phyloP scores from a whole-genome alignment of 2,329 filamentous ascomycete genomes.

The Saccharata proteae region DNA sequence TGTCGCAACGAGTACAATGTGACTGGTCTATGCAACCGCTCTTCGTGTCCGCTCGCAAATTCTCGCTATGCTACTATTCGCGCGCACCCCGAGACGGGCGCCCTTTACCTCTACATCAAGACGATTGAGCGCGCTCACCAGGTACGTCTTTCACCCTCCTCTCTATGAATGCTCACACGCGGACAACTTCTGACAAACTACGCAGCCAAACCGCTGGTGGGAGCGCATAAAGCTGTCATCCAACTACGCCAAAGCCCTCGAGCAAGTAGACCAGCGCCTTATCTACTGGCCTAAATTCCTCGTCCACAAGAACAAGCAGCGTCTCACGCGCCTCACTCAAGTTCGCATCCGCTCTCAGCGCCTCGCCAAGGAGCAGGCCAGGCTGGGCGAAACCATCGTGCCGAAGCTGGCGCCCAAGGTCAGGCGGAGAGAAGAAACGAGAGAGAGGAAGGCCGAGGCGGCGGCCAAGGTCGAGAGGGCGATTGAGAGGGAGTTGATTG shows the following conservation, averaged over 20 bases:
- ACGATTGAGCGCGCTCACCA: slow-evolving; percentile 74
- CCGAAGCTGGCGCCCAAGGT: slow-evolving; percentile 89
- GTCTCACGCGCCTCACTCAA: slow-evolving; percentile 82
- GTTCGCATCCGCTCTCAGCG: slow-evolving; percentile 68
- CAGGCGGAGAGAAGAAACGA: slow-evolving; percentile 35
- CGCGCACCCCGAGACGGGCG: slow-evolving; percentile 65
- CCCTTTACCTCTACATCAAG: slow-evolving; percentile 94
- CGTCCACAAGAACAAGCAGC: slow-evolving; percentile 91
- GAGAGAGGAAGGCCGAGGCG: slow-evolving; percentile 38
- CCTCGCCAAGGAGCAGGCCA: slow-evolving; percentile 77
- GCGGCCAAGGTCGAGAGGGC: slow-evolving; percentile 85
- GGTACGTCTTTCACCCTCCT: too few species aligned
- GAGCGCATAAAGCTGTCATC: slow-evolving; percentile 79
- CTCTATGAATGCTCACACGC: too few species aligned
- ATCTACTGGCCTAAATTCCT: slow-evolving; percentile 94
- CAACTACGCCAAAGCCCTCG: slow-evolving; percentile 82
- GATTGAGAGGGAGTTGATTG: slow-evolving; percentile 89
- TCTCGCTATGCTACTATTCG: slow-evolving; percentile 87
- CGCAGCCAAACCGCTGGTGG: slow-evolving; percentile 51
- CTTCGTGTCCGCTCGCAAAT: slow-evolving; percentile 85
- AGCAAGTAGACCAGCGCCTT: slow-evolving; percentile 57
- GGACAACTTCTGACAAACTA: too few species aligned
- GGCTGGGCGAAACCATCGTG: slow-evolving; percentile 78
- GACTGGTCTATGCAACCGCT: slow-evolving; percentile 69
- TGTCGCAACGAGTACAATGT: slow-evolving; percentile 89